These are phyloP conservation scores for Suaeda aralocaspica DNA, from an alignment of 148 eudicot species.

Conservation along the genomic window DNA sequence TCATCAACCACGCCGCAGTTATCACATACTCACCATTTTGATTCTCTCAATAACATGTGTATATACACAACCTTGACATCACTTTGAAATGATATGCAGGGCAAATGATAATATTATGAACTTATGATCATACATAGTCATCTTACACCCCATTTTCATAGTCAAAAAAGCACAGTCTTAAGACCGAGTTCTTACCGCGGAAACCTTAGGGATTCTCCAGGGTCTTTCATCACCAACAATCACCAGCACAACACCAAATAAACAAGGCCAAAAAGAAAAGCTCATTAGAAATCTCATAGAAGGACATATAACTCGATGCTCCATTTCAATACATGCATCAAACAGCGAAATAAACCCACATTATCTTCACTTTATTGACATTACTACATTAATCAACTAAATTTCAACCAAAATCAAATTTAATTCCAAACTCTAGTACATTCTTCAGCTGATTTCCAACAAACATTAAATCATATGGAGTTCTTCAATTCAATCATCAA, in stretches of 20 bases:
- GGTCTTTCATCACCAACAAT: slow-evolving; percentile 39
- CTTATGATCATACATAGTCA: background rate
- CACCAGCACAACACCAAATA: slow-evolving; percentile 21
- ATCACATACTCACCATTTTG: background rate
- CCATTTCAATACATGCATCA: too few relatives aligned
- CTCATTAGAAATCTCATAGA: background rate
- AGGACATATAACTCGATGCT: background rate
- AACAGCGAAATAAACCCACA: too few relatives aligned
- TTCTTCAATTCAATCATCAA: background rate
- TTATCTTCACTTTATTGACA: too few relatives aligned
- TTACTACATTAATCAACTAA: too few relatives aligned
- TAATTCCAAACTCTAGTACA: background rate
- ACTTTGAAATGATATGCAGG: background rate
- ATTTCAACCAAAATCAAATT: too few relatives aligned
- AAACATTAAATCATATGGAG: background rate
- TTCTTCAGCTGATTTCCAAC: background rate
- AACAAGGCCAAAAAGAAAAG: background rate
- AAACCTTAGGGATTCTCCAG: slow-evolving; percentile 68
- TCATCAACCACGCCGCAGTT: background rate
- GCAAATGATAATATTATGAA: background rate
- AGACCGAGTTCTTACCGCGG: slow-evolving; percentile 49
- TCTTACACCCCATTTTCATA: background rate
- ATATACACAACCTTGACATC: background rate
- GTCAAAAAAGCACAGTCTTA: background rate
- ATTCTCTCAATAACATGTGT: background rate